phyloP scores from a whole-genome alignment of 257 asterid species.

The Haberlea rhodopensis region DNA sequence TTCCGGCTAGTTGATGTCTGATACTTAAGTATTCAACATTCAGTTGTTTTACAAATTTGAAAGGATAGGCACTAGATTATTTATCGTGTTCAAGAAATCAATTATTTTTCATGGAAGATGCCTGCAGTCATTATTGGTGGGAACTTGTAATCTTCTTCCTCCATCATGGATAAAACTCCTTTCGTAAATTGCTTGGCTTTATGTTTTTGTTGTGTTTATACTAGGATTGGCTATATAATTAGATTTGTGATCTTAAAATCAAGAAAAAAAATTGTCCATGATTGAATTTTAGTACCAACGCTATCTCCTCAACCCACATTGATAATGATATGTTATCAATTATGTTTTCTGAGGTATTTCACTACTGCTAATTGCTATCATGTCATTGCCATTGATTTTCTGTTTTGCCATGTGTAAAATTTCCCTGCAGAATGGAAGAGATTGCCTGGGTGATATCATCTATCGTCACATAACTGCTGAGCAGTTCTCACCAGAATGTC shows the following conservation, averaged over 20 bases:
- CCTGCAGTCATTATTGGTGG: not conserved
- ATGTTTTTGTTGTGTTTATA: not conserved
- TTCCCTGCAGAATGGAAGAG: constrained; percentile 74
- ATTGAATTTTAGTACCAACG: not conserved
- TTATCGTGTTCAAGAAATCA: not conserved
- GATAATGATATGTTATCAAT: not conserved
- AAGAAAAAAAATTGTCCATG: not conserved
- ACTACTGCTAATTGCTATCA: not conserved
- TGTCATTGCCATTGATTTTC: not conserved
- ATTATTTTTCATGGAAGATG: not conserved
- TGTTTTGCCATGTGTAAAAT: not conserved
- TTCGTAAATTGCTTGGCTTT: not conserved
- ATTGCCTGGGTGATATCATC: constrained; percentile 80
- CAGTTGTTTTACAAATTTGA: not conserved
- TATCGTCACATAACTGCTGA: constrained; percentile 80
- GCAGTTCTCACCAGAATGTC: constrained; percentile 82
- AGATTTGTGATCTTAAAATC: not conserved
- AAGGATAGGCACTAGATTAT: no score
- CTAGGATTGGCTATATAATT: not conserved
- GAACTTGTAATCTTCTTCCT: not conserved
- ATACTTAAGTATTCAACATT: no score
- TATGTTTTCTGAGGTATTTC: not conserved
- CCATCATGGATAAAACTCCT: not conserved
- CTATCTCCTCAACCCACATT: not conserved
- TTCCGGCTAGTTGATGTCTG: not conserved